Conservation (phyloP, 2,329 filamentous ascomycete species). For the Amesomyces nigricolor region DNA sequence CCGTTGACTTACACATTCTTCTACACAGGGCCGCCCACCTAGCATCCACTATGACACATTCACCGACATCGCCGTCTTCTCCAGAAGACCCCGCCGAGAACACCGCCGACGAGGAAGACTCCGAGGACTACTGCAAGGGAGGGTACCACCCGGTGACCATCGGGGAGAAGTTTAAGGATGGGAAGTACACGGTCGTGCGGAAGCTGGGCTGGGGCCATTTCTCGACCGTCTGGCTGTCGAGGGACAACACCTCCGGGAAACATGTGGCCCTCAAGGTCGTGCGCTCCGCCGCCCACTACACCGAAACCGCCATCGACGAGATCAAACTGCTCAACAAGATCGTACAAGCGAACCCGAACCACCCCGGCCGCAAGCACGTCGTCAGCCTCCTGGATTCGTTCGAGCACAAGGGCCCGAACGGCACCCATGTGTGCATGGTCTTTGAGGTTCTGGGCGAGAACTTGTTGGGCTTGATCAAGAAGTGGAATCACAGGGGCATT, state of each 20-base stretch:
- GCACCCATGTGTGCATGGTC: slow-evolving; percentile 97
- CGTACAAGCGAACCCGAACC: slow-evolving; percentile 87
- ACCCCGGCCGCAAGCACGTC: slow-evolving; percentile 90
- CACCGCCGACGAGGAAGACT: slow-evolving; percentile 96
- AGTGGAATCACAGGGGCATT: slow-evolving; percentile 96
- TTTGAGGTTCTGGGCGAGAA: slow-evolving; percentile 98
- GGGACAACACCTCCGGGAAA: slow-evolving; percentile 82
- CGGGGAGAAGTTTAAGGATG: slow-evolving; percentile 96
- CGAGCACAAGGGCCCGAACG: slow-evolving; percentile 94
- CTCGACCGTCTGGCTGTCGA: slow-evolving; percentile 84
- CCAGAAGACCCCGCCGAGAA: slow-evolving; percentile 82
- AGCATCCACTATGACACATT: slow-evolving; percentile 58
- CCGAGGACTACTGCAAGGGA: slow-evolving; percentile 98
- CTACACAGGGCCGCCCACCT: slow-evolving; percentile 49
- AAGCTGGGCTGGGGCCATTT: slow-evolving; percentile 99
- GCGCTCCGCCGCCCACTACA: slow-evolving; percentile 95
- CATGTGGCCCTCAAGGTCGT: slow-evolving; percentile 98
- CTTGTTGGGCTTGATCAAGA: slow-evolving; percentile 88
- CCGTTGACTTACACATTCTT: slow-evolving; percentile 29
- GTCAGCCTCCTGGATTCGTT: slow-evolving; percentile 96
- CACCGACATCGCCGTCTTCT: slow-evolving; percentile 70
- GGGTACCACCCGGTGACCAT: slow-evolving; percentile 94
- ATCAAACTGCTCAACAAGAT: slow-evolving; percentile 98
- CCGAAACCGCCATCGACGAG: slow-evolving; percentile 96
- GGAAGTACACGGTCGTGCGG: slow-evolving; percentile 90